Evolutionary conservation across 1,139 yeast genomes (phyloP), one percentile per base, ranked within the genome.

Genomic region (Kluyveromyces sp.): DNA sequence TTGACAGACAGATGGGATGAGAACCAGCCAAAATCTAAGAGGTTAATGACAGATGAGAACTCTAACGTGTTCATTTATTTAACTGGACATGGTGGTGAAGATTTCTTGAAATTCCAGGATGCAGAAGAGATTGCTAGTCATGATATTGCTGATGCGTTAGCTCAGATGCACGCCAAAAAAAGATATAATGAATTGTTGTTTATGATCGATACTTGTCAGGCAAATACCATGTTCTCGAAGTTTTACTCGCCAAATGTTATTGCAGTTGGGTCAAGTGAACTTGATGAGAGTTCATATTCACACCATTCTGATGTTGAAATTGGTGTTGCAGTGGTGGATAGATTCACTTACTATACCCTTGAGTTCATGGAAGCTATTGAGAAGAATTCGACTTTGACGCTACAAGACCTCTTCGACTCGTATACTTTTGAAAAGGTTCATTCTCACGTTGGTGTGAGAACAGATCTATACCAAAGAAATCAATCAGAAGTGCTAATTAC

Each of bases 31-130:
- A 74, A 96, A 51, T 85, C 95, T 25, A 92, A 92, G 67, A 74
- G 97, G 54, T 71, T 92, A 39, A 70, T 90, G 53, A 89, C 97
- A 0, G 97, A 92, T 67, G 97, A 90, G 62, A 82, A 89, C 61
- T 87, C 96, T 25, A 92, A 92, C 64, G 88, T 92, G 43, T 87
- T 92, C 65, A 85, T 92, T 36, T 92, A 94, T 65, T 76, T 92
- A 81, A 94, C 98, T 0, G 99, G 99, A 15, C 99, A 92, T 66
- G 99, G 99, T 15, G 99, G 99, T 45, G 89, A 90, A 60, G 97
- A 92, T 66, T 92, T 92, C 65, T 75, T 94, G 57, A 92, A 92
- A 67, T 92, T 92, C 66, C 99, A 92, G 67, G 99, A 92, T 63
- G 97, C 98, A 3, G 98, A 94, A 65, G 98, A 92, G 63, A 89